Evolutionary conservation across 495 filamentous ascomycete genomes (phyloP).

Genomic region (Hyphodiscus hymeniophilus): DNA sequence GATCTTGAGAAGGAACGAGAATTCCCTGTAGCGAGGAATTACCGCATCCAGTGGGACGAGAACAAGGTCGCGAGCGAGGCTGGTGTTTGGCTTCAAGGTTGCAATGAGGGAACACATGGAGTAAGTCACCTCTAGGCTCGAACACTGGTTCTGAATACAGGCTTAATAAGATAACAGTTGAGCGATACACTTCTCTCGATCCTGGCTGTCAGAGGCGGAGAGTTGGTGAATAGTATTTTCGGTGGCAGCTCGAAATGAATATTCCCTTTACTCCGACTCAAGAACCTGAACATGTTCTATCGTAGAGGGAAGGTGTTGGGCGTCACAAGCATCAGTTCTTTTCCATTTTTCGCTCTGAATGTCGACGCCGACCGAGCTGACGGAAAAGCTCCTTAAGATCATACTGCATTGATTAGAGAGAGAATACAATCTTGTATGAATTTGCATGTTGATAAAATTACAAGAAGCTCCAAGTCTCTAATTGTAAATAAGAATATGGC

Average conservation of each 20-base stretch:
- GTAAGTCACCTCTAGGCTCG: conserved; percentile 43
- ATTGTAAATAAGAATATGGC: no score
- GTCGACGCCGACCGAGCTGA: not conserved
- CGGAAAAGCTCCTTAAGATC: not conserved
- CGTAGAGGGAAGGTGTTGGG: not conserved
- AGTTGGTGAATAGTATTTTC: conserved; percentile 73
- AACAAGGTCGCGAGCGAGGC: conserved; percentile 52
- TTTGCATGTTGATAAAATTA: no score
- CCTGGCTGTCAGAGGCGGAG: conserved; percentile 63
- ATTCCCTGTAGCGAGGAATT: conserved; percentile 52
- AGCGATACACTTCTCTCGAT: conserved; percentile 77
- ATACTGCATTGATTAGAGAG: not conserved
- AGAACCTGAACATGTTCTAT: not conserved
- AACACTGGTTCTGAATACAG: not conserved
- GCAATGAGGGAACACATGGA: conserved; percentile 86
- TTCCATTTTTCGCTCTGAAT: not conserved
- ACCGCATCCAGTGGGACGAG: conserved; percentile 59
- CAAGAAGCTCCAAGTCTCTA: no score
- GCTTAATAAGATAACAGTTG: conserved; percentile 33
- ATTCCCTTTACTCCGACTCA: not conserved
- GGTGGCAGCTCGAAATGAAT: conserved; percentile 22
- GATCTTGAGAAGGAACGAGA: conserved; percentile 10
- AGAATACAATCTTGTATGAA: not conserved
- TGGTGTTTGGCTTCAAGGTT: conserved; percentile 91
- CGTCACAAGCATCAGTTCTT: not conserved